These are phyloP conservation scores for Plantago elongata DNA, from an alignment of 257 asterid species.

Conservation along the genomic window DNA sequence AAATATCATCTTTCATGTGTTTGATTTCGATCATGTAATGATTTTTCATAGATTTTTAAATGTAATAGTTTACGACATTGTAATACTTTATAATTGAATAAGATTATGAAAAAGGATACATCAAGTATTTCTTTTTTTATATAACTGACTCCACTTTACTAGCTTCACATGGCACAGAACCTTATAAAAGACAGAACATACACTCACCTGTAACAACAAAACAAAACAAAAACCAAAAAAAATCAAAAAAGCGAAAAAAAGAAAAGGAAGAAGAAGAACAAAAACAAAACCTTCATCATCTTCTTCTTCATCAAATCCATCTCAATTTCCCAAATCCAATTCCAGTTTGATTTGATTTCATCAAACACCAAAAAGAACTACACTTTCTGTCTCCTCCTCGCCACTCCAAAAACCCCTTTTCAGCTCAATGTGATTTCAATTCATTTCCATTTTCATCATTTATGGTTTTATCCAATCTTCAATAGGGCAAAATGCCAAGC, in stretches of 20 bases:
- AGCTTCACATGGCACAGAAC: constrained; percentile 21
- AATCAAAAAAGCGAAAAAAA: no score
- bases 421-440: constrained; percentile 11
- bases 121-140: no score
- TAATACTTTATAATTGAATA: no score
- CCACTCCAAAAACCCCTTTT: neutral
- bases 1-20: no score
- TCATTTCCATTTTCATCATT: neutral
- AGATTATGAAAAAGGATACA: no score
- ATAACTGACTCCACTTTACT: constrained; percentile 14
- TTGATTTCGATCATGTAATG: no score
- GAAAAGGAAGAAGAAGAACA: no score
- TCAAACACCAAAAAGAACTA: neutral
- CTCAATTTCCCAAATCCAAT: constrained; percentile 18
- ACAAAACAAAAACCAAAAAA: neutral
- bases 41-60: no score
- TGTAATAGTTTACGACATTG: no score
- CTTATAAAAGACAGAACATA: constrained; percentile 7
- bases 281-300: constrained; percentile 21
- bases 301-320: constrained; percentile 13
- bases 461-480: constrained; percentile 5
- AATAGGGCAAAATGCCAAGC: constrained; percentile 75
- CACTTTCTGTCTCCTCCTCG: neutral
- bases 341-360: constrained; percentile 2
- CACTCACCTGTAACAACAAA: no score